Base-by-base conservation (phyloP, 306 rosid species). In the Notholithocarpus densiflorus region DNA sequence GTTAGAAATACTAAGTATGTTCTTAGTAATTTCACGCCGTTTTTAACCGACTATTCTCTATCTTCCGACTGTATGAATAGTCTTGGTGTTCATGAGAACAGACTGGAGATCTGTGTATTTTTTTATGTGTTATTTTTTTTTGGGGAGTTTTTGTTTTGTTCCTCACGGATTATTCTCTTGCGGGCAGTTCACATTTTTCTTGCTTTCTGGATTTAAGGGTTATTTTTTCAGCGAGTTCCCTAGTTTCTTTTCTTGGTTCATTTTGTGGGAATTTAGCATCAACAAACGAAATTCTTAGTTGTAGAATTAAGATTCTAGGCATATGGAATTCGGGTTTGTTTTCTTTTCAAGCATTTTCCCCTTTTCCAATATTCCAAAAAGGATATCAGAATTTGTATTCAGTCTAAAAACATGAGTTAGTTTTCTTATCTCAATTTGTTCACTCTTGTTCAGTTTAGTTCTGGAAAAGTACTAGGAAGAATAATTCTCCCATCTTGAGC, bases 41-140 rank as follows among this genome's bases (percentile, higher is more conserved):
- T 40, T 40, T 40, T 40, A 40, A 40, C 45, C 3, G 0, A 40
- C 45, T 40, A 40, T 8, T 40, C 45, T 40, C 45, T 40, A 8
- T 8, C 12, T 40, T 40, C 45, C 11, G 45, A 12, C 45, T 3
- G 40, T 6, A 40, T 8, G 45, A 40, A 40, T 40, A 40, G 45
- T 40, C 45, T 8, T 8, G 45, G 45, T 40, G 45, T 56, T 61
- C 12, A 18, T 56, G 76, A 61, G 74, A 2, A 56, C 83, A 87
- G 88, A 60, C 77, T 2, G 29, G 83, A 87, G 88, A 82, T 83
- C 82, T 83, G 78, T 71, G 73, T 55, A 64, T 53, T 71, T 31
- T 61, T 60, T 61, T 13, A 23, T 59, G 11, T 4, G 1, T 20
- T 7, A 19, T n/a, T 51, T 68, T 32, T 71, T 37, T 79, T 71